Base-by-base conservation (phyloP, 495 filamentous ascomycete genomes). In the Talaromyces ruber region DNA sequence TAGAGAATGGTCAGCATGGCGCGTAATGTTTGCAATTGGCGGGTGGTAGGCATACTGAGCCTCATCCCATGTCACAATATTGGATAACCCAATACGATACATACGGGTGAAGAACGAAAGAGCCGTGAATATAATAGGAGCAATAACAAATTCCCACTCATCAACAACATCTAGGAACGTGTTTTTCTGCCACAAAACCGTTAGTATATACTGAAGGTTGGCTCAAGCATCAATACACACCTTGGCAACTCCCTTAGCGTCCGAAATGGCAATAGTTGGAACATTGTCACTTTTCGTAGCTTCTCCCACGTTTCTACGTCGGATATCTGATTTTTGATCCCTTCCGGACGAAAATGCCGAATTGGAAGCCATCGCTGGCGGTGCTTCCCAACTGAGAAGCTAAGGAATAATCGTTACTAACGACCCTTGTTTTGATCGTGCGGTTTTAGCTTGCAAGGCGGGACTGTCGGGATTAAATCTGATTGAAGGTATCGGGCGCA, bases 31-130 rank as follows among this genome's bases (percentile, higher is more conserved):
- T 51, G 45, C 24, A 53, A 21, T 62, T 39, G 22, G 61, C 54
- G 21, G 58, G 18, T 8, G 53, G 30, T 63, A 88, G 78, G 34
- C 59, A 25, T 86, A 96, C 91, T 97, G 92, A 61, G 92, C 92
- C 83, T 97, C 92, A 76, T 98, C 94, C 94, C 94, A 98, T 34
- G 94, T 98, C 34, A 98, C 94, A 69, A 98, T 97, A 63, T 89
- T 84, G 58, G 94, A 98, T 62, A 93, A 81, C 58, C 94, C 94
- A 73, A 98, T 98, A 76, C 89, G 95, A 74, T 90, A 98, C 77
- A 97, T 80, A 62, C 94, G 87, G 56, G 95, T 98, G 79, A 97
- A 97, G 78, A 97, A 87, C 54, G 95, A 86, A 30, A 97, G 76
- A 43, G 84, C 76, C 25, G 94, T 98, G 75, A 98, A 92, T 65